phyloP scores from a whole-genome alignment of 306 rosid genomes.

The Myrica gale region DNA sequence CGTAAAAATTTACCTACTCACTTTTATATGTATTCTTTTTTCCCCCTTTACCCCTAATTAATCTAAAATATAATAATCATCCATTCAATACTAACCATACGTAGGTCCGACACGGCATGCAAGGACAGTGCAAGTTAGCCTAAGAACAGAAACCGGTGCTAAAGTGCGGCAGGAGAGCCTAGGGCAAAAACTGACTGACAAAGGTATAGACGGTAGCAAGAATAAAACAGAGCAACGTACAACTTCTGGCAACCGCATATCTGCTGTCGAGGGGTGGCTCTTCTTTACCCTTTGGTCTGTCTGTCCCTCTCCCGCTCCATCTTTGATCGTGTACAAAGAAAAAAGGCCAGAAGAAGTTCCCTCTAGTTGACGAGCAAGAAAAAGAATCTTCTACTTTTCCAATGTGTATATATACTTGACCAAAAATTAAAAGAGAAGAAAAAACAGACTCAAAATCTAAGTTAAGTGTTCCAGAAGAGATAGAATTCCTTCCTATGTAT shows the following conservation, averaged over 20 bases:
- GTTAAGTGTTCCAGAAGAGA: neutral
- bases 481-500: neutral
- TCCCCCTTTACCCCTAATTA: too few relatives aligned
- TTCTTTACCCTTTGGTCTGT: constrained; percentile 21
- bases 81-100: too few relatives aligned
- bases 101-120: too few relatives aligned
- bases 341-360: neutral
- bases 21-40: too few relatives aligned
- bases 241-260: neutral
- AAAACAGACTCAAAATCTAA: neutral
- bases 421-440: neutral
- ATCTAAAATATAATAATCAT: too few relatives aligned
- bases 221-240: constrained; percentile 17
- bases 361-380: neutral
- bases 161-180: neutral
- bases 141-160: too few relatives aligned
- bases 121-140: too few relatives aligned
- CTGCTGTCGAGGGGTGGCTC: neutral
- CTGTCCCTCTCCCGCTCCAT: neutral
- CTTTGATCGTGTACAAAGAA: neutral
- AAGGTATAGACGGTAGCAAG: constrained; percentile 2
- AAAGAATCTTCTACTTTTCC: neutral
- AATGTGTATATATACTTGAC: neutral
- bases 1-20: too few relatives aligned
- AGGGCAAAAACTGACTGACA: constrained; percentile 10